Evolutionary conservation across 164 flowering plant species (phyloP), one percentile per base, ranked within the genome.

Genomic region (Chimonanthus praecox): DNA sequence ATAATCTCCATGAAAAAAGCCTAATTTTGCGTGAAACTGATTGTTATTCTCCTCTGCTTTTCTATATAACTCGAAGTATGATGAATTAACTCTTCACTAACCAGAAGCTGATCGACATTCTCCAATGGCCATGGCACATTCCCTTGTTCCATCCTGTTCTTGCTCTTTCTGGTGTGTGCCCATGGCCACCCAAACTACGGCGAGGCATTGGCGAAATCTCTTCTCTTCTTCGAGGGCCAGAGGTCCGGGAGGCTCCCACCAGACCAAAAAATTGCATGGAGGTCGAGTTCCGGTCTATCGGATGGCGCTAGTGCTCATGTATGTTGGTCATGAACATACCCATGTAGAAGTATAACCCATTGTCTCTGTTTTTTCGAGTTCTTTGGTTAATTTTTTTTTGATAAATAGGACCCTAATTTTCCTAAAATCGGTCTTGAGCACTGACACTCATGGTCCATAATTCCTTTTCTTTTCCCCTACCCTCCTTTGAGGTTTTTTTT

Each of bases 201-300:
- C 68, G 96, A 89, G 7, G 97, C 97, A 3, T 69, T 92, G 5
- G 85, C 88, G 0, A 92, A 90, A 69, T 87, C 95, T 66, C 68
- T 92, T 7, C 20, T 90, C 70, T 92, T 92, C 79, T 92, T 92
- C 60, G 87, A 89, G 67, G 97, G 97, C 8, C 97, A 92, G 79
- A 84, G 97, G 79, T 92, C 96, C 0, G 96, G 97, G 21, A 81
- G 74, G 73, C 83, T 92, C 58, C 94, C 92, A 20, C 1, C 62
- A 1, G 11, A 69, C 75, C 90, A 89, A 65, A 69, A 70, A 58
- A 67, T 92, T 47, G 71, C 79, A 4, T 92, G 97, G 97, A 79
- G 97, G 49, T 81, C 86, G 49, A 71, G 70, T 66, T 90, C 96
- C 6, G 97, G 85, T 8, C 74, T 90, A 3, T 76, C 77, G 0